These are phyloP conservation scores for Beauveria australis DNA, from an alignment of 2,329 filamentous ascomycete genomes.

Conservation along the genomic window DNA sequence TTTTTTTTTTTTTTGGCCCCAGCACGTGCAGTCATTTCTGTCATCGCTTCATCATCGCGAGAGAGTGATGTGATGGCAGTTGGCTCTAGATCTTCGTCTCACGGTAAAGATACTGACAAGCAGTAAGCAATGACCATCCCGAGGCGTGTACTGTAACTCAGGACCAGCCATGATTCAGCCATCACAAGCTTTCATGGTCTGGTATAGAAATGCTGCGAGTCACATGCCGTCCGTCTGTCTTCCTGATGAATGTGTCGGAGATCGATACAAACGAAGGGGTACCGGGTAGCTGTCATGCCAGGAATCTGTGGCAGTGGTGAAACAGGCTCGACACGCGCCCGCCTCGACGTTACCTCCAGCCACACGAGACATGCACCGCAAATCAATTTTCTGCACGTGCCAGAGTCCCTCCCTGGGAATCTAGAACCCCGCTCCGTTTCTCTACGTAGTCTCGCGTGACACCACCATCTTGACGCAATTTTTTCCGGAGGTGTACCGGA, in stretches of 20 bases:
- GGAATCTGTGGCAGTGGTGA: constrained; percentile 2
- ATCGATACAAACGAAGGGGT: not conserved
- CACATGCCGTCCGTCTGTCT: not conserved
- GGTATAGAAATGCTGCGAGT: not conserved
- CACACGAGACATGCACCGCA: not conserved
- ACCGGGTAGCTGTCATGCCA: not conserved
- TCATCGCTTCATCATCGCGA: no score
- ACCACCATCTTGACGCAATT: not conserved
- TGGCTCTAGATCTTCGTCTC: no score
- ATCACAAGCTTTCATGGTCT: no score
- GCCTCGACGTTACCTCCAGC: not conserved
- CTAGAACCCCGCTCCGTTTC: not conserved
- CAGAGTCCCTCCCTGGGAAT: not conserved
- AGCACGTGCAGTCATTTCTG: no score
- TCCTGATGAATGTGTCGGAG: no score
- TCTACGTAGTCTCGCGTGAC: not conserved
- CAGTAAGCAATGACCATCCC: no score
- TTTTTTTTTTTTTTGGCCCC: no score
- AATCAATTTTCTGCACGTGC: not conserved
- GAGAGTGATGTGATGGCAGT: no score
- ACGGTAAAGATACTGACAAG: no score
- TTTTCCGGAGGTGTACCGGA: not conserved
- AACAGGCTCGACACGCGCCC: not conserved
- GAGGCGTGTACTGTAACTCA: no score
- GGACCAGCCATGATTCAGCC: no score